Conservation (phyloP, 2,329 filamentous ascomycete genomes). For the Zarea fungicola region DNA sequence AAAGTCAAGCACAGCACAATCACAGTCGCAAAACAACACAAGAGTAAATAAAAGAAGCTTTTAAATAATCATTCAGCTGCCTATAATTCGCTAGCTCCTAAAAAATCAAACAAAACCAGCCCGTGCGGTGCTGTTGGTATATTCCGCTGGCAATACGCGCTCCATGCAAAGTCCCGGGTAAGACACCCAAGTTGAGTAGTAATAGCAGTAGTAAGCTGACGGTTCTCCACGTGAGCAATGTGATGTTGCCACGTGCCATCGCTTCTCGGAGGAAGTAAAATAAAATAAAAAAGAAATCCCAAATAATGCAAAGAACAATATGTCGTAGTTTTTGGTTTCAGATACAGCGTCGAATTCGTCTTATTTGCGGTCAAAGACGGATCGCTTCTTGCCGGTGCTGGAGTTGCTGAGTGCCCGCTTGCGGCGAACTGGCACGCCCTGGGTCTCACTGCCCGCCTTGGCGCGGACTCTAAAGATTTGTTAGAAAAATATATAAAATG, state of each 20-base stretch:
- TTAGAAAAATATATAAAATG: neutral
- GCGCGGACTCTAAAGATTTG: slow-evolving; percentile 8
- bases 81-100: neutral
- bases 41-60: too few relatives aligned
- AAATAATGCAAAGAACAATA: neutral
- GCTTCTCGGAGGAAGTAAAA: neutral
- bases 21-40: too few relatives aligned
- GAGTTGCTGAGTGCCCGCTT: slow-evolving; percentile 11
- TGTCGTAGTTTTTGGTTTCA: neutral
- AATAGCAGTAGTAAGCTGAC: slow-evolving; percentile 9
- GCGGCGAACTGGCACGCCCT: slow-evolving; percentile 9
- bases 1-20: too few relatives aligned
- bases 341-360: neutral
- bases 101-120: neutral
- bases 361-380: neutral
- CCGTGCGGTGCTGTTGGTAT: neutral
- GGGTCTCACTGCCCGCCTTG: neutral
- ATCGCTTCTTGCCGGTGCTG: slow-evolving; percentile 7
- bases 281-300: neutral
- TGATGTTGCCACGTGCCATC: neutral
- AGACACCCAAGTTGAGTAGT: neutral
- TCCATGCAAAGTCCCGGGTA: slow-evolving; percentile 1
- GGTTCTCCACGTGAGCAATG: too few relatives aligned
- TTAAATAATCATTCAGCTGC: neutral
- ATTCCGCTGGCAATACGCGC: neutral